Percentiles rank a stretch among this genome's conserved stretches.
phyloP scores from a whole-genome alignment of 495 filamentous ascomycete species.

The Xylaria nigripes region DNA sequence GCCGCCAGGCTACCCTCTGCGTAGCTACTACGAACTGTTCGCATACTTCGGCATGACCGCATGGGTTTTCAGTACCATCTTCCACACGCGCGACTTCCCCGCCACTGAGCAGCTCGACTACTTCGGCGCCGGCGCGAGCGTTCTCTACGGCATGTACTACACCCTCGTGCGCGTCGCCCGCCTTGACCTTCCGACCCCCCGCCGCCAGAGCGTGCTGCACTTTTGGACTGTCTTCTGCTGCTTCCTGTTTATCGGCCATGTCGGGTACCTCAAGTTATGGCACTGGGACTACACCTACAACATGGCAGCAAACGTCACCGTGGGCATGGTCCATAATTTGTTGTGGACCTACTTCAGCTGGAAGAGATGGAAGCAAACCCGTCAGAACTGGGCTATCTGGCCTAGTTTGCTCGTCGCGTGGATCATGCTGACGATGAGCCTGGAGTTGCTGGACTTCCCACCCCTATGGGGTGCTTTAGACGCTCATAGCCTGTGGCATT shows the following conservation, averaged over 20 bases:
- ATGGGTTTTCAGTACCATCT: conserved; percentile 83
- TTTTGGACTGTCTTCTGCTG: conserved; percentile 69
- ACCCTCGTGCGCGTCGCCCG: conserved; percentile 72
- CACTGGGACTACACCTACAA: conserved; percentile 96
- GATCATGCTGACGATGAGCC: conserved; percentile 87
- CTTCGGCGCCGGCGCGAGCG: conserved; percentile 83
- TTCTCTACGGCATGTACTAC: conserved; percentile 86
- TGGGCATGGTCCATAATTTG: conserved; percentile 70
- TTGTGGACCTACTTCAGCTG: conserved; percentile 84
- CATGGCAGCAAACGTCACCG: conserved; percentile 85
- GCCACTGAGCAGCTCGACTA: conserved; percentile 93
- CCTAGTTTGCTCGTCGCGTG: conserved; percentile 89
- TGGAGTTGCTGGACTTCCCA: conserved; percentile 91
- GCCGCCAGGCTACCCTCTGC: conserved; percentile 63
- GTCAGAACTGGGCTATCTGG: conserved; percentile 75
- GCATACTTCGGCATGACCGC: conserved; percentile 72
- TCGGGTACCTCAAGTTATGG: conserved; percentile 75
- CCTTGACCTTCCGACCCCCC: conserved; percentile 56
- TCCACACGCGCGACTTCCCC: conserved; percentile 80
- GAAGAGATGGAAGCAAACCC: conserved; percentile 57
- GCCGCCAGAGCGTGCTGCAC: conserved; percentile 52
- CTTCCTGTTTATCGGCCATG: conserved; percentile 64
- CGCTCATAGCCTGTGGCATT: conserved; percentile 94
- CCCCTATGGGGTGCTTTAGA: conserved; percentile 76
- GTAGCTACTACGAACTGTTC: conserved; percentile 71